Conservation (phyloP, 2,329 filamentous ascomycete species). For the Penicillium sclerotigenum region DNA sequence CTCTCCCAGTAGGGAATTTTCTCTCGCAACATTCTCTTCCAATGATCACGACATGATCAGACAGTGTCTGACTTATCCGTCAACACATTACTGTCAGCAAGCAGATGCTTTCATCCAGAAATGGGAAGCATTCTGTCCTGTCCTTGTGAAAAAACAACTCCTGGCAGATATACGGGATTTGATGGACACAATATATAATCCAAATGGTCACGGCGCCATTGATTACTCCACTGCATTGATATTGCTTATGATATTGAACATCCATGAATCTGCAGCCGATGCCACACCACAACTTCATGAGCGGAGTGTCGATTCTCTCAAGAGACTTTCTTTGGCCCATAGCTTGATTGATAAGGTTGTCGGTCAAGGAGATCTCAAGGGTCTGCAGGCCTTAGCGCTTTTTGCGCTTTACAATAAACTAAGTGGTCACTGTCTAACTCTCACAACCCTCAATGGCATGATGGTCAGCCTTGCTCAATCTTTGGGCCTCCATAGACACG, state of each 20-base stretch:
- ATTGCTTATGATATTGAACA: neutral
- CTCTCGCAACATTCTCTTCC: no score
- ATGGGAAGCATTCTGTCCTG: neutral
- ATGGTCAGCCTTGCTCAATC: neutral
- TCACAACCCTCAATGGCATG: neutral
- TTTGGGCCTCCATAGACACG: neutral
- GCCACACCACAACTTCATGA: neutral
- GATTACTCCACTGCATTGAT: neutral
- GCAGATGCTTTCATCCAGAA: no score
- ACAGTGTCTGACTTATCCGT: no score
- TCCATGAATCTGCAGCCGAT: neutral
- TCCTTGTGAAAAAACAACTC: neutral
- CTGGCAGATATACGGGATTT: neutral
- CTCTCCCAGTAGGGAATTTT: no score
- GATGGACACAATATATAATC: neutral
- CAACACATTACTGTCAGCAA: no score
- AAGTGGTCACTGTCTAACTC: neutral
- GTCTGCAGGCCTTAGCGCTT: no score
- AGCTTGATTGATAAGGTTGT: no score
- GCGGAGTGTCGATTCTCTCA: neutral
- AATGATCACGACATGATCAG: no score
- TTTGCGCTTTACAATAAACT: no score
- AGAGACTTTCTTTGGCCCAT: neutral
- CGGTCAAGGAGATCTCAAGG: no score
- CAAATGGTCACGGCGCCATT: neutral